A percentile compares a stretch with the other conserved stretches of the same genome.
These are phyloP conservation scores for Phylloporus gajari DNA, from an alignment of 1,284 basidiomycete genomes.

Conservation along the genomic window DNA sequence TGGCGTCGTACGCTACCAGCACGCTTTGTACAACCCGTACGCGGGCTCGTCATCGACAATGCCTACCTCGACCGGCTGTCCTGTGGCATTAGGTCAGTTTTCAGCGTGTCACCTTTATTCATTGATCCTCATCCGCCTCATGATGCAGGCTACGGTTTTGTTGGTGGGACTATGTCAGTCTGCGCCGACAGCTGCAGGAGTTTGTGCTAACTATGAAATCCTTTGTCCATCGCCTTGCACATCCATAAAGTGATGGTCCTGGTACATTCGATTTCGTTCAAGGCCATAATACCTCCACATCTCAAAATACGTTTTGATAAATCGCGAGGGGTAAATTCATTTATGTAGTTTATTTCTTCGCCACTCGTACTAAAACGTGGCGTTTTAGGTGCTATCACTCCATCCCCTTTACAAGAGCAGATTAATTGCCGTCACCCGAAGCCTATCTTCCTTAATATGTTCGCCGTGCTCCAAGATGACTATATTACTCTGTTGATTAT, in stretches of 20 bases:
- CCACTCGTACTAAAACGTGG: neutral
- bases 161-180: conserved; percentile 81
- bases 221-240: neutral
- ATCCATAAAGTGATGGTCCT: conserved; percentile 71
- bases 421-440: conserved; percentile 83
- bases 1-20: no score
- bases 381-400: conserved; percentile 59
- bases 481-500: neutral
- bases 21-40: no score
- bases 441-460: conserved; percentile 76
- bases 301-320: conserved; percentile 85
- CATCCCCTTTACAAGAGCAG: conserved; percentile 67
- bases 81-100: conserved; percentile 76
- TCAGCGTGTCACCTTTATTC: conserved; percentile 1
- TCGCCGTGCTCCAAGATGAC: neutral
- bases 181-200: neutral
- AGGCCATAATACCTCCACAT: conserved; percentile 71
- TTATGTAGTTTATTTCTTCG: neutral
- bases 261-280: conserved; percentile 86
- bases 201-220: conserved; percentile 7
- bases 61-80: no score
- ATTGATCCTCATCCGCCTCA: conserved; percentile 4
- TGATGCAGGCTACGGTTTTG: conserved; percentile 71
- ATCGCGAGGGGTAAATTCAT: conserved; percentile 69
- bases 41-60: no score